phyloP scores from a whole-genome alignment of 2,329 filamentous ascomycete species.

The Cladophialophora carrionii region DNA sequence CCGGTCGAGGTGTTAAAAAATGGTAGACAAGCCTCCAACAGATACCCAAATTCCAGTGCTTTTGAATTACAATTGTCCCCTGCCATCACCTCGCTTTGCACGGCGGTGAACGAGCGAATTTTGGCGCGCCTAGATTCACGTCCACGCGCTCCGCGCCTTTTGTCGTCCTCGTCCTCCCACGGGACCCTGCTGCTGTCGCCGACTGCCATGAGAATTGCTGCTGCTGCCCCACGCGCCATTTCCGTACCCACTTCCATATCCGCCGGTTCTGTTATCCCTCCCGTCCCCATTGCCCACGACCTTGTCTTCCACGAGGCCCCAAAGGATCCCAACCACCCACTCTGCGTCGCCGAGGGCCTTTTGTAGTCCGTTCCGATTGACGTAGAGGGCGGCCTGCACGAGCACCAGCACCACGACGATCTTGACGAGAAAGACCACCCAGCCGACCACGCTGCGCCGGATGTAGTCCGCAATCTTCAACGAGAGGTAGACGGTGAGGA shows the following conservation, averaged over 20 bases:
- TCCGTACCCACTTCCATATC: slow-evolving; percentile 5
- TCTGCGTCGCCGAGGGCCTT: slow-evolving; percentile 31
- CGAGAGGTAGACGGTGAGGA: slow-evolving; percentile 32
- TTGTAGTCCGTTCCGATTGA: slow-evolving; percentile 33
- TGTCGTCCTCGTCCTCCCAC: slow-evolving; percentile 9
- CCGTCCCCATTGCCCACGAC: slow-evolving; percentile 14
- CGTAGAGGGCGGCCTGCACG: slow-evolving; percentile 33
- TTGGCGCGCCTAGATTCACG: too few species aligned
- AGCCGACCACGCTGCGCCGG: slow-evolving; percentile 36
- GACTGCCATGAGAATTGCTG: slow-evolving; percentile 21
- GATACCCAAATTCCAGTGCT: slow-evolving; percentile 15
- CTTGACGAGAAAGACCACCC: slow-evolving; percentile 35
- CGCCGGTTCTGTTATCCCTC: slow-evolving; percentile 14
- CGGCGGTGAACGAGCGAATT: too few species aligned
- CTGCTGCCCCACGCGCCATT: not conserved
- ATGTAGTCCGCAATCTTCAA: slow-evolving; percentile 36
- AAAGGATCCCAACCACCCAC: slow-evolving; percentile 32
- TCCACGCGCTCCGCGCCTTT: slow-evolving; percentile 25
- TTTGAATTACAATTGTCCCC: not conserved
- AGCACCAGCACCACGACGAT: slow-evolving; percentile 29
- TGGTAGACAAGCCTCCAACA: not conserved
- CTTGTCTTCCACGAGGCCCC: slow-evolving; percentile 31
- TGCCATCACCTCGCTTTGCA: not conserved
- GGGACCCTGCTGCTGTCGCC: slow-evolving; percentile 31
- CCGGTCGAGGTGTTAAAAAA: not conserved